These are phyloP conservation scores for Cymbopogon citratus DNA, from an alignment of 176 grass and related monocot species.

Conservation along the genomic window DNA sequence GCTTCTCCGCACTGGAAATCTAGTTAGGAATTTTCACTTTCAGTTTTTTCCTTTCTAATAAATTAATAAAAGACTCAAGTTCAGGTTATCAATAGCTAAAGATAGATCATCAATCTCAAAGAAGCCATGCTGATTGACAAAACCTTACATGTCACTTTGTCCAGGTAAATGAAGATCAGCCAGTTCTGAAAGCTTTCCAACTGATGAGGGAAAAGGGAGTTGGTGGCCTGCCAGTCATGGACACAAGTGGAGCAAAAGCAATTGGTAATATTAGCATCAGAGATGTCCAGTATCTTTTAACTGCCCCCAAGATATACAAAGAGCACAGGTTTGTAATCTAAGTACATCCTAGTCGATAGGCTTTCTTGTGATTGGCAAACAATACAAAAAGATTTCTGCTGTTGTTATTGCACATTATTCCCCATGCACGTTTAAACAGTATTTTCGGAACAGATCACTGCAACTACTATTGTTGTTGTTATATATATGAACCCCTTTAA, in stretches of 20 bases:
- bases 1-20: neutral
- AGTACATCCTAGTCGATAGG: neutral
- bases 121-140: neutral
- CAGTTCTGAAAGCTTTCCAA: conserved; percentile 89
- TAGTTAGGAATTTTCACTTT: neutral
- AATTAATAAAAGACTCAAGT: neutral
- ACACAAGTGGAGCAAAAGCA: conserved; percentile 54
- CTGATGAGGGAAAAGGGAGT: conserved; percentile 85
- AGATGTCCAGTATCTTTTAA: conserved; percentile 97
- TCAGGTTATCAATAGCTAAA: neutral
- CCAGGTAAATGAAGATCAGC: conserved; percentile 88
- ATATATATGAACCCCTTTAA: neutral
- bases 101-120: neutral
- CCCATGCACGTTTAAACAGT: neutral
- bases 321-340: conserved; percentile 65
- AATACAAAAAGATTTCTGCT: neutral
- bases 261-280: conserved; percentile 97
- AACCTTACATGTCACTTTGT: neutral
- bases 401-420: neutral
- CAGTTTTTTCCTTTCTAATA: neutral
- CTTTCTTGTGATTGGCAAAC: neutral
- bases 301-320: conserved; percentile 91
- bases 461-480: neutral
- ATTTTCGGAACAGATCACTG: neutral
- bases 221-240: conserved; percentile 86